Conservation (phyloP, 768 basidiomycete species). For the Lyophyllum shimeji region DNA sequence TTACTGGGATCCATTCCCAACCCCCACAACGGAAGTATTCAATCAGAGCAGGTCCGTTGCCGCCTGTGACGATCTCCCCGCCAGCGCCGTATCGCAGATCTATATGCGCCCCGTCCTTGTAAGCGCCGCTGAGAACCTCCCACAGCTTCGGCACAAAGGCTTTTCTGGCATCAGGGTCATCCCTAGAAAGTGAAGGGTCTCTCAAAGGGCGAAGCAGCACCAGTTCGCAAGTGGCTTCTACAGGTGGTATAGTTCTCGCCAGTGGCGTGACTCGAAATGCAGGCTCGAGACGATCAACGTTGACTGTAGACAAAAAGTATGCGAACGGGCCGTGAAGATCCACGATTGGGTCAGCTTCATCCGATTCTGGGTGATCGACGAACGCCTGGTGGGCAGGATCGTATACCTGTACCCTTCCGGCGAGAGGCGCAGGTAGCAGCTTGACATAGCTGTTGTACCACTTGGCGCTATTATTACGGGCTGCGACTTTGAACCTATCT, state of each 20-base stretch:
- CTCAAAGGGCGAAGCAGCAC: conserved; percentile 73
- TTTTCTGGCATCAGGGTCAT: conserved; percentile 42
- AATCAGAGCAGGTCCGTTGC: conserved; percentile 54
- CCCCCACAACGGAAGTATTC: conserved; percentile 79
- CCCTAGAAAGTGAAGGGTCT: conserved; percentile 45
- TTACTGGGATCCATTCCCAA: conserved; percentile 87
- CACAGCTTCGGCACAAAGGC: conserved; percentile 54
- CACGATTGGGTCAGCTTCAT: conserved; percentile 34
- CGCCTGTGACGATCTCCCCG: conserved; percentile 40
- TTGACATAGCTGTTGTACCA: conserved; percentile 67
- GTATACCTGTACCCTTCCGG: conserved; percentile 55
- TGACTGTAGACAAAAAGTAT: conserved; percentile 82
- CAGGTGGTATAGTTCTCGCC: conserved; percentile 42
- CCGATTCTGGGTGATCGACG: conserved; percentile 34
- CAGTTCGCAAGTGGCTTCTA: conserved; percentile 61
- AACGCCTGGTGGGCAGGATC: conserved; percentile 52
- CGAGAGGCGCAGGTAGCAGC: conserved; percentile 47
- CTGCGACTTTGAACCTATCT: conserved; percentile 82
- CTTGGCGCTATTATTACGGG: conserved; percentile 65
- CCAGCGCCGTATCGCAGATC: conserved; percentile 51
- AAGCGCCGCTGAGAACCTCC: conserved; percentile 65
- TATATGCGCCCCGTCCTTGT: conserved; percentile 73
- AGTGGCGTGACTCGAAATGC: conserved; percentile 77
- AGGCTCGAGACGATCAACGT: conserved; percentile 86
- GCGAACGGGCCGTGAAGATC: conserved; percentile 74